Evolutionary conservation across 805 yeast genomes (phyloP).

Genomic region (Soucietia sequanensis): DNA sequence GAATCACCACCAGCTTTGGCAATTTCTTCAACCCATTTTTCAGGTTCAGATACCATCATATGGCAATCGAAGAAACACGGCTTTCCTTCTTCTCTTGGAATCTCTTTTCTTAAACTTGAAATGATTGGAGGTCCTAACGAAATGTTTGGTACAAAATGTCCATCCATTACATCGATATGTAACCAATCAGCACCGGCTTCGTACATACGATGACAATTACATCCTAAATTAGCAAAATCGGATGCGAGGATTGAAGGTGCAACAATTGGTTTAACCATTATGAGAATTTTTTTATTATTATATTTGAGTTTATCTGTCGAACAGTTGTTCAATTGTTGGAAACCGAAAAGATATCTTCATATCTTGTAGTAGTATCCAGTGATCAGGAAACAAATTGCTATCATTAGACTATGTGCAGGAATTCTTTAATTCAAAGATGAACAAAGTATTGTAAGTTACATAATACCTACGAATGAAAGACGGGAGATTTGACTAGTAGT

Average conservation of each 20-base stretch:
- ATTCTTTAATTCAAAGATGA: too few relatives aligned
- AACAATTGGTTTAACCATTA: constrained; percentile 76
- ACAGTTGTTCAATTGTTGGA: too few relatives aligned
- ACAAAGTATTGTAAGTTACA: too few relatives aligned
- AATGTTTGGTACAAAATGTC: constrained; percentile 96
- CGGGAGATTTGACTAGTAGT: too few relatives aligned
- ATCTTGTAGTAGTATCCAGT: too few relatives aligned
- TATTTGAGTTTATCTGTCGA: too few relatives aligned
- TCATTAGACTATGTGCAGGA: too few relatives aligned
- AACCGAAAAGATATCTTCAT: too few relatives aligned
- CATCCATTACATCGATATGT: constrained; percentile 98
- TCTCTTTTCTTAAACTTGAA: constrained; percentile 66
- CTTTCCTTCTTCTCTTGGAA: constrained; percentile 61
- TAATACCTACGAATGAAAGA: too few relatives aligned
- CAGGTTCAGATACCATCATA: constrained; percentile 95
- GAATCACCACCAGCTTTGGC: constrained; percentile 95
- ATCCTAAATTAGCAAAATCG: constrained; percentile 85
- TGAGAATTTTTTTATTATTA: constrained; percentile 1
- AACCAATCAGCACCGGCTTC: constrained; percentile 91
- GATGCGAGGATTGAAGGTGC: constrained; percentile 95
- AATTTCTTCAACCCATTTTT: constrained; percentile 88
- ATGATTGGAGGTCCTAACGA: constrained; percentile 93
- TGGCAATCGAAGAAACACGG: constrained; percentile 84
- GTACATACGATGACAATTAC: constrained; percentile 80
- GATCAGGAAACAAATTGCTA: too few relatives aligned